Evolutionary conservation across 805 yeast genomes (phyloP).

Genomic region (Candida montana): DNA sequence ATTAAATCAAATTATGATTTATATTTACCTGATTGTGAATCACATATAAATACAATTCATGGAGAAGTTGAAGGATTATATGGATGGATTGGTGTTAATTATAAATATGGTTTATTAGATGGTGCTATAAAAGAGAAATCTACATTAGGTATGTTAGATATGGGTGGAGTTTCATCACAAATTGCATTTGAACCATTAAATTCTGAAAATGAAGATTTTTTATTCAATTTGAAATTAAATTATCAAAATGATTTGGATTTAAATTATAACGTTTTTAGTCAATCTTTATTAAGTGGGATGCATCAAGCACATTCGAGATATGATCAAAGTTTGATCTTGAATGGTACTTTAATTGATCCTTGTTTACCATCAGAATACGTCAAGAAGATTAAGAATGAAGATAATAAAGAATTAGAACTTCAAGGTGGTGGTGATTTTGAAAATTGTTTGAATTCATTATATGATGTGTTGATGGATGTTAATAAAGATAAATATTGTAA

Average conservation of each 20-base stretch:
- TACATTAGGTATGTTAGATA: slow-evolving; percentile 81
- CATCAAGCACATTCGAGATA: slow-evolving; percentile 48
- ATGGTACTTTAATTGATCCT: slow-evolving; percentile 38
- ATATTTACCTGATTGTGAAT: slow-evolving; percentile 54
- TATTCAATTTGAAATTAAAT: slow-evolving; percentile 41
- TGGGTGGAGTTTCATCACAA: slow-evolving; percentile 98
- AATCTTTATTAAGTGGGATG: slow-evolving; percentile 59
- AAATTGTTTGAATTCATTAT: slow-evolving; percentile 42
- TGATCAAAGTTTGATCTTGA: slow-evolving; percentile 29
- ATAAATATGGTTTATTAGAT: slow-evolving; percentile 41
- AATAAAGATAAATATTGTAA: slow-evolving; percentile 21
- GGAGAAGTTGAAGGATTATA: slow-evolving; percentile 65
- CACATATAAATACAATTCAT: slow-evolving; percentile 55
- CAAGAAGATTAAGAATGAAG: slow-evolving; percentile 12
- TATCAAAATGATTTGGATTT: slow-evolving; percentile 24
- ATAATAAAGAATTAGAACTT: slow-evolving; percentile 23
- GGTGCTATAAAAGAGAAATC: slow-evolving; percentile 24
- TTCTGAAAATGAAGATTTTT: slow-evolving; percentile 40
- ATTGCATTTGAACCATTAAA: slow-evolving; percentile 55
- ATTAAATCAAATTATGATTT: slow-evolving; percentile 42
- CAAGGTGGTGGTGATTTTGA: slow-evolving; percentile 49
- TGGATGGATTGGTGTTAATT: slow-evolving; percentile 63
- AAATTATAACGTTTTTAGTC: slow-evolving; percentile 43
- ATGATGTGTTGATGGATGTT: slow-evolving; percentile 35
- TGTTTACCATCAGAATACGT: slow-evolving; percentile 48